phyloP scores from a whole-genome alignment of 768 basidiomycete genomes.

The Leccinellum albellum region DNA sequence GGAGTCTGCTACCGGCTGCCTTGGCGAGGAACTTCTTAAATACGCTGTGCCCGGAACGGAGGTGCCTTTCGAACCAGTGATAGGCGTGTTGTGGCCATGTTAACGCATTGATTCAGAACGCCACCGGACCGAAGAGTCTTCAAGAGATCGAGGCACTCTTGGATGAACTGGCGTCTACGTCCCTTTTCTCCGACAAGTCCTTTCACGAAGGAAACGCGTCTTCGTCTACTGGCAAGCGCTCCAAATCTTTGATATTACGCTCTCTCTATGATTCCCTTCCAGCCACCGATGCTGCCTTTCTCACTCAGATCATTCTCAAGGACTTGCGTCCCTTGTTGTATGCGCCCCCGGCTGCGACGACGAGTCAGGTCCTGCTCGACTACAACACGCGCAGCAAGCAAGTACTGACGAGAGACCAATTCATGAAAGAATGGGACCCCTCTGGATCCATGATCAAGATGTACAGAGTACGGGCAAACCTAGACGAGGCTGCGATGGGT shows the following conservation, averaged over 20 bases:
- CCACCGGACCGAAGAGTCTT: slow-evolving; percentile 32
- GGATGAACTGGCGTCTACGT: slow-evolving; percentile 69
- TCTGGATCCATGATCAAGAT: slow-evolving; percentile 47
- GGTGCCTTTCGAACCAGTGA: slow-evolving; percentile 19
- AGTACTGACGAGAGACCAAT: slow-evolving; percentile 55
- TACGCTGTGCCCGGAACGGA: slow-evolving; percentile 35
- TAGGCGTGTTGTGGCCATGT: background rate
- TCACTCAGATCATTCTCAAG: slow-evolving; percentile 86
- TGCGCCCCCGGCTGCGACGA: slow-evolving; percentile 48
- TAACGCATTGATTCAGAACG: slow-evolving; percentile 16
- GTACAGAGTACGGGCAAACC: slow-evolving; percentile 51
- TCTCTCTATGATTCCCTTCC: slow-evolving; percentile 57
- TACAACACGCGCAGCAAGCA: slow-evolving; percentile 56
- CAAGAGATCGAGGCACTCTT: slow-evolving; percentile 62
- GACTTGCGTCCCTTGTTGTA: slow-evolving; percentile 81
- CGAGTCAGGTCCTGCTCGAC: slow-evolving; percentile 46
- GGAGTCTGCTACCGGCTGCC: slow-evolving; percentile 53
- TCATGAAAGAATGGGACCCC: slow-evolving; percentile 72
- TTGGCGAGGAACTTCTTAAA: slow-evolving; percentile 62
- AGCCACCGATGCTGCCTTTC: slow-evolving; percentile 59
- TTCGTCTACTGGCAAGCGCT: slow-evolving; percentile 30
- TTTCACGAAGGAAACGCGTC: slow-evolving; percentile 35
- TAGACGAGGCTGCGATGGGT: slow-evolving; percentile 53
- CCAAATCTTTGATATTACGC: slow-evolving; percentile 40
- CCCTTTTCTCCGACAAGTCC: slow-evolving; percentile 52